Evolutionary conservation across 768 basidiomycete species (phyloP).

Genomic region (Royoungia palumana): DNA sequence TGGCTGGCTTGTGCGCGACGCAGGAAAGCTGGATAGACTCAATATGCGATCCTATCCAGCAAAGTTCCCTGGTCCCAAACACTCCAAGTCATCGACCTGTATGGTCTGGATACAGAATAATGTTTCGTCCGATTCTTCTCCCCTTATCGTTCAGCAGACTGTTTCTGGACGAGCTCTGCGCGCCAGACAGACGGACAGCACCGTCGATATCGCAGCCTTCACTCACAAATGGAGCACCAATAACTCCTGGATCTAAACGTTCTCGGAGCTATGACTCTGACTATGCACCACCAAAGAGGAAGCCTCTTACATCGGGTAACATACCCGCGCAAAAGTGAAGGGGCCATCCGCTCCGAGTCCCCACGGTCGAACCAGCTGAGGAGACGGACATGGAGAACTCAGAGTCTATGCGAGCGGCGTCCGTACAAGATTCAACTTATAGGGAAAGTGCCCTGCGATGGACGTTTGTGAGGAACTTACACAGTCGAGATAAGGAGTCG

Average conservation of each 20-base stretch:
- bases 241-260: slow-evolving; percentile 13
- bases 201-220: neutral
- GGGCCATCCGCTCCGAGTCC: neutral
- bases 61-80: slow-evolving; percentile 25
- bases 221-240: neutral
- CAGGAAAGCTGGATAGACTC: neutral
- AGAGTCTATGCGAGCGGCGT: neutral
- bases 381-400: neutral
- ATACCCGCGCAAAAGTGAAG: neutral
- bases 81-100: too few species aligned
- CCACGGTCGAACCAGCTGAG: neutral
- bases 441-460: slow-evolving; percentile 9
- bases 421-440: neutral
- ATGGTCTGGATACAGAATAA: too few species aligned
- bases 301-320: neutral
- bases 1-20: slow-evolving; percentile 27
- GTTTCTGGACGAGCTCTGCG: neutral
- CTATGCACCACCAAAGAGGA: slow-evolving; percentile 6
- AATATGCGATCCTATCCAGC: slow-evolving; percentile 7
- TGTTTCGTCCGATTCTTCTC: too few species aligned
- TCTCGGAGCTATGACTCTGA: slow-evolving; percentile 10
- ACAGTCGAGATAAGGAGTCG: neutral
- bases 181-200: neutral
- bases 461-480: slow-evolving; percentile 15
- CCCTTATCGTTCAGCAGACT: neutral